phyloP scores from a whole-genome alignment of 306 rosid genomes.

The Sechiopsis laciniata region DNA sequence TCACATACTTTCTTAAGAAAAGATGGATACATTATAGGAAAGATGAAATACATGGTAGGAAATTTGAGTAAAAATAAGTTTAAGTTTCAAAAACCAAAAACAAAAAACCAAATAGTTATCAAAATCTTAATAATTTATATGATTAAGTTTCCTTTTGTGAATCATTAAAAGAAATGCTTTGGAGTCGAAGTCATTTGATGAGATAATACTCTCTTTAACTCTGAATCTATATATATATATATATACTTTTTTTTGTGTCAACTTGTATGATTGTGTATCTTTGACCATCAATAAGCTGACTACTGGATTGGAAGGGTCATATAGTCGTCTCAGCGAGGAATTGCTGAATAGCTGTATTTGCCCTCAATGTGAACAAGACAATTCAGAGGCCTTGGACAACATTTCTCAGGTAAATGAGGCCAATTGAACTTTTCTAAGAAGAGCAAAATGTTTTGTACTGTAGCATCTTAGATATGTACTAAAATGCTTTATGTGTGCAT shows the following conservation, averaged over 20 bases:
- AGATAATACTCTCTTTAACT: neutral
- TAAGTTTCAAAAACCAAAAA: no score
- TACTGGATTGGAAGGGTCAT: constrained; percentile 50
- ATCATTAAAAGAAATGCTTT: neutral
- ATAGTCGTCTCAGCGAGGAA: constrained; percentile 50
- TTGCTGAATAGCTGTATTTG: constrained; percentile 63
- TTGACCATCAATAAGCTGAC: constrained; percentile 61
- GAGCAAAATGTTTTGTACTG: neutral
- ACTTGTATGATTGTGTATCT: constrained; percentile 25
- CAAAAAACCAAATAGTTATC: no score
- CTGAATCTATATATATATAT: neutral
- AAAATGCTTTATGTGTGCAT: neutral
- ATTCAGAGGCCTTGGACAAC: constrained; percentile 45
- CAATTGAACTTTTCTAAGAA: constrained; percentile 39
- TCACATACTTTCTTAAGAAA: no score
- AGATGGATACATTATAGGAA: no score
- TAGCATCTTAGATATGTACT: constrained; percentile 9
- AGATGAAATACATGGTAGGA: no score
- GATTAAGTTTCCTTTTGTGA: neutral
- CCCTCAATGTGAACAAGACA: constrained; percentile 63
- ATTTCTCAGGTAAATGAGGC: constrained; percentile 36
- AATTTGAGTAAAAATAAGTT: no score
- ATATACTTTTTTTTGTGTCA: neutral
- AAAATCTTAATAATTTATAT: neutral
- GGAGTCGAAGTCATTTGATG: neutral